Percentiles rank a stretch among this genome's conserved stretches.
Conservation (phyloP, 2,329 filamentous ascomycete species). For the Cyphellophora attinorum region DNA sequence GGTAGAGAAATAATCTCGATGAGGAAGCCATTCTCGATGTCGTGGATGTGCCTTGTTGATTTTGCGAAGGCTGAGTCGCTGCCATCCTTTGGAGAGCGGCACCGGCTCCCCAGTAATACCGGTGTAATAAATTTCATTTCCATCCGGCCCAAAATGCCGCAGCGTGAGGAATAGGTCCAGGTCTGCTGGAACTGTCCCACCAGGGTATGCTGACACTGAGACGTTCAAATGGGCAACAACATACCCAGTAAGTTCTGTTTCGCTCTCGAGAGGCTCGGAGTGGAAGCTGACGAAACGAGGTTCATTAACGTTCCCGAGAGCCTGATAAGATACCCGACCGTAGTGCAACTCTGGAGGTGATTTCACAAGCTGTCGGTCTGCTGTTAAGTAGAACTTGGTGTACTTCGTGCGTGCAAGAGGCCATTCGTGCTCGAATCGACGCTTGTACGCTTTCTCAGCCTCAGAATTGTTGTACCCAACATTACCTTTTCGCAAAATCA, state of each 20-base stretch:
- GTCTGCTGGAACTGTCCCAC: conserved; percentile 36
- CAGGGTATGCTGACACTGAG: conserved; percentile 37
- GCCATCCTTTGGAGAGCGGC: conserved; percentile 45
- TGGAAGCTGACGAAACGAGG: conserved; percentile 49
- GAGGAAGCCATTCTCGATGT: conserved; percentile 38
- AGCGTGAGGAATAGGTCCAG: conserved; percentile 48
- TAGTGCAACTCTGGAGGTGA: conserved; percentile 37
- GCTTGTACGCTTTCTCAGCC: conserved; percentile 46
- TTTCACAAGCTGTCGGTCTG: too few relatives aligned
- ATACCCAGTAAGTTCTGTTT: conserved; percentile 63
- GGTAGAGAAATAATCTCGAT: conserved; percentile 40
- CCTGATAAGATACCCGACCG: conserved; percentile 47
- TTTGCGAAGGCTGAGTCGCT: conserved; percentile 41
- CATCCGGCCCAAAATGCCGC: conserved; percentile 38
- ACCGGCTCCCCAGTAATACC: conserved; percentile 47
- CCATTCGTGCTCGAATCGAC: conserved; percentile 54
- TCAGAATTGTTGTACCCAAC: conserved; percentile 57
- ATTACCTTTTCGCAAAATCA: conserved; percentile 56
- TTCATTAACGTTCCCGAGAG: conserved; percentile 48
- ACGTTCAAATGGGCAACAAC: conserved; percentile 56
- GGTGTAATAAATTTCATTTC: conserved; percentile 45
- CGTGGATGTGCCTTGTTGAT: conserved; percentile 33
- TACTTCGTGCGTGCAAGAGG: conserved; percentile 57
- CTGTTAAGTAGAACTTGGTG: conserved; percentile 50
- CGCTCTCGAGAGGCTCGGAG: conserved; percentile 45